Percentiles rank a stretch among this genome's conserved stretches.
phyloP scores from a whole-genome alignment of 2,329 filamentous ascomycete species.

The Stagonosporopsis vannaccii region DNA sequence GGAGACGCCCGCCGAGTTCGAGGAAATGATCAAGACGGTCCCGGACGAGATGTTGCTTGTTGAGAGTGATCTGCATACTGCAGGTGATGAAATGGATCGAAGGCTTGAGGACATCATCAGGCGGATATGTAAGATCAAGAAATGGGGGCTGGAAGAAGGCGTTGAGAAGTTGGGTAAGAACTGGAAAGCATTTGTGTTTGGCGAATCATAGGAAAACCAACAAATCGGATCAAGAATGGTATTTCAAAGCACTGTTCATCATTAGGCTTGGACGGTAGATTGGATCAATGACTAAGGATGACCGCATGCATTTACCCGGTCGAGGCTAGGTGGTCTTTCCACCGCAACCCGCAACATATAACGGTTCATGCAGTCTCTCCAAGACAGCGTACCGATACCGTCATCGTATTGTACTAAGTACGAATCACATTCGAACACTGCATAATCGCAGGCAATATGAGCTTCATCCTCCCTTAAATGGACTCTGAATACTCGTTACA shows the following conservation, averaged over 20 bases:
- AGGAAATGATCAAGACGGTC: constrained; percentile 72
- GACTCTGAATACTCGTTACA: too few species aligned
- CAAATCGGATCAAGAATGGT: background rate
- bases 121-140: constrained; percentile 78
- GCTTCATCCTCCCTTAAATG: too few species aligned
- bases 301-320: constrained; percentile 16
- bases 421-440: too few species aligned
- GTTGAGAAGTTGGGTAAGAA: constrained; percentile 73
- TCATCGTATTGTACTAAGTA: background rate
- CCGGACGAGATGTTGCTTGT: constrained; percentile 82
- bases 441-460: too few species aligned
- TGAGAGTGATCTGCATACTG: constrained; percentile 88
- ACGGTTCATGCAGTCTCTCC: background rate
- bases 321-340: constrained; percentile 12
- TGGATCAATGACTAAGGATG: background rate
- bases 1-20: constrained; percentile 60
- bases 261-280: background rate
- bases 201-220: constrained; percentile 39
- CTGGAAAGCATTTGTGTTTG: constrained; percentile 79
- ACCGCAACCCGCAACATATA: background rate
- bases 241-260: background rate
- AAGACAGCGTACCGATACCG: background rate
- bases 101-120: constrained; percentile 76
- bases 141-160: constrained; percentile 78
- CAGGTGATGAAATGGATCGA: constrained; percentile 81